Evolutionary conservation across 1,284 basidiomycete species (phyloP), one percentile per base, ranked within the genome.

Genomic region (Fomitopsis betulina): DNA sequence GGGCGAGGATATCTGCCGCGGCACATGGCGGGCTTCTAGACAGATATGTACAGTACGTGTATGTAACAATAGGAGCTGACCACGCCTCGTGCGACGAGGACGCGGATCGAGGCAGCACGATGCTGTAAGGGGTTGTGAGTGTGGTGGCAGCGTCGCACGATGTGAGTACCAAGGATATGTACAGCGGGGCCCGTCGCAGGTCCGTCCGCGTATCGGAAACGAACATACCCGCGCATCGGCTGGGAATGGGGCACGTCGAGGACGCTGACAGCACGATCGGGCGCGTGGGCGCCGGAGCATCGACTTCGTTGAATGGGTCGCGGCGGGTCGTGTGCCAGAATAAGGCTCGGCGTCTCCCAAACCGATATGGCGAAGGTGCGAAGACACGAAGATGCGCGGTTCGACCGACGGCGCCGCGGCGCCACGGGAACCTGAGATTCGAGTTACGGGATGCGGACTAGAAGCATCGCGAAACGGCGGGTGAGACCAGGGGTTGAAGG

Each of bases 21-120:
- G 49, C 49, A 32, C 49, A 32, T 19, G 19, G n/a, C 49, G 13
- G 15, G 49, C 32, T 51, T 51, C 49, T 33, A 51, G 47, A 27
- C 49, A 51, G n/a, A 51, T 51, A 35, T 51, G 49, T 51, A 51
- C 49, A 51, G 19, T 51, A 51, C 32, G 17, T 37, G 49, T 51
- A 51, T 51, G 49, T 37, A 51, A 51, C 49, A 51, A 51, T 51
- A 51, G 49, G 33, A 35, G 32, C 33, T 32, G 19, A 17, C 49
- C 49, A 13, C 49, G 32, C 49, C 49, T 35, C 49, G 49, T 51
- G 49, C 33, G 25, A 21, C 23, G 45, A 27, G 45, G 45, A 21
- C 25, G 39, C 21, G 45, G 45, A 47, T 47, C 45, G 45, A 21
- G 45, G 12, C 45, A 47, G 25, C 23, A 25, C 35, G 25, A 21